Percentiles rank a stretch among this genome's conserved stretches.
Evolutionary conservation across 2,329 filamentous ascomycete species (phyloP).

Genomic region (Ceratocystis ficicola): DNA sequence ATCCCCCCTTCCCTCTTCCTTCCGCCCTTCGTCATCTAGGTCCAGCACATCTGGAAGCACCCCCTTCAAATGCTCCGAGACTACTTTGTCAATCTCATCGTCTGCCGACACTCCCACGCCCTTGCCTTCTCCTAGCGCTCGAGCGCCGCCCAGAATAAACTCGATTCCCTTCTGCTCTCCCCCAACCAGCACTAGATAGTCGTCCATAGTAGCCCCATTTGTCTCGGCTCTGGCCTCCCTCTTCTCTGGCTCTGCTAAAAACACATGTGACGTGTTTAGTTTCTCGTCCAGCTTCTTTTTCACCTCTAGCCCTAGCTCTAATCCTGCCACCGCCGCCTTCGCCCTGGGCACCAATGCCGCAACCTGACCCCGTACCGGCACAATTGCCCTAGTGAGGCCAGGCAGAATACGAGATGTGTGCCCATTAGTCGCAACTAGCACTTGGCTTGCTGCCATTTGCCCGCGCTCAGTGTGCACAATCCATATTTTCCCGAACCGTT

Average conservation of each 20-base stretch:
- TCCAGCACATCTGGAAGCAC: constrained; percentile 34
- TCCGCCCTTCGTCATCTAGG: background rate
- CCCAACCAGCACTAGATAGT: constrained; percentile 61
- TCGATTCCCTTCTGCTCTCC: constrained; percentile 39
- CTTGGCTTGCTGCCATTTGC: constrained; percentile 45
- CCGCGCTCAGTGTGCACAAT: constrained; percentile 57
- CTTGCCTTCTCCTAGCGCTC: constrained; percentile 37
- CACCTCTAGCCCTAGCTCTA: constrained; percentile 21
- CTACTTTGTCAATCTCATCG: constrained; percentile 41
- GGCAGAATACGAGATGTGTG: constrained; percentile 70
- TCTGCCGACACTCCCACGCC: constrained; percentile 50
- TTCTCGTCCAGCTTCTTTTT: too few relatives aligned
- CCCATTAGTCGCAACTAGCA: constrained; percentile 71
- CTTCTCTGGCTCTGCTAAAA: constrained; percentile 34
- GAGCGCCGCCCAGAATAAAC: constrained; percentile 60
- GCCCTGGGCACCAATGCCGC: constrained; percentile 49
- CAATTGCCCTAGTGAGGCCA: constrained; percentile 54
- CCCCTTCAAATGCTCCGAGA: constrained; percentile 44
- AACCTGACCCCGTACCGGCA: constrained; percentile 67
- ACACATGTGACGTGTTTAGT: constrained; percentile 50
- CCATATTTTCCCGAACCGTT: constrained; percentile 37
- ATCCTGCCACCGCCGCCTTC: constrained; percentile 22
- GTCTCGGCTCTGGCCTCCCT: constrained; percentile 10
- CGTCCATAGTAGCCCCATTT: constrained; percentile 41
- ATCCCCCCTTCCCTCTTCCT: background rate